A percentile compares a stretch with the other conserved stretches of the same genome.
phyloP scores from a whole-genome alignment of 129 eudicot genomes.

The Chrysanthemum lavandulifolium region DNA sequence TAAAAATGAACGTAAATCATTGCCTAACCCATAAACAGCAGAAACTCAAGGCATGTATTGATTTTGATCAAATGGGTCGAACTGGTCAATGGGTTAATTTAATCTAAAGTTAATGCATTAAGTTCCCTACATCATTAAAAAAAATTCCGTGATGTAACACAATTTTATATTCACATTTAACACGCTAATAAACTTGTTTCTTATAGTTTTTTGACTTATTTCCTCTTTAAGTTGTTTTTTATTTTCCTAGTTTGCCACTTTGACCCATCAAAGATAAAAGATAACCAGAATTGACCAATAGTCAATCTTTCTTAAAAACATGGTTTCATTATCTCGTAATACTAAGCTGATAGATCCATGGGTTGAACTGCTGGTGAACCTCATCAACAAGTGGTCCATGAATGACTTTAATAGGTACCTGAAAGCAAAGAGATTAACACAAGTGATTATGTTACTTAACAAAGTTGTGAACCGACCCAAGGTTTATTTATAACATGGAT shows the following conservation, averaged over 20 bases:
- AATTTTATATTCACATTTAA: no score
- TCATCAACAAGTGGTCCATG: constrained; percentile 91
- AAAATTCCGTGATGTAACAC: no score
- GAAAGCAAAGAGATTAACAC: constrained; percentile 19
- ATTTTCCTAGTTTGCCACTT: neutral
- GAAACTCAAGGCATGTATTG: no score
- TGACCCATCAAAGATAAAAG: neutral
- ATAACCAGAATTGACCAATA: neutral
- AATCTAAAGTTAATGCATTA: no score
- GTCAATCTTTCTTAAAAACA: neutral
- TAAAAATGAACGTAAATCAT: no score
- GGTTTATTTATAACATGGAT: neutral
- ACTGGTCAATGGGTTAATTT: no score
- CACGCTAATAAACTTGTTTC: neutral
- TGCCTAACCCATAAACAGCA: no score
- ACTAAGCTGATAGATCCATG: constrained; percentile 86
- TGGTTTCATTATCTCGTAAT: neutral
- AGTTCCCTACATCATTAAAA: no score
- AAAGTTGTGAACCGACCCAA: neutral
- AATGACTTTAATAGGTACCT: constrained; percentile 71
- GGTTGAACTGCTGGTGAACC: constrained; percentile 73
- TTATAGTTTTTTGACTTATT: neutral
- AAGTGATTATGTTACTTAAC: constrained; percentile 12
- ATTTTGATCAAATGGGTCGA: no score
- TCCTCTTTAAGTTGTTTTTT: neutral